Percentiles rank a stretch among this genome's conserved stretches.
Conservation (phyloP, 139 green algal species). For the Coccomyxa sp. region DNA sequence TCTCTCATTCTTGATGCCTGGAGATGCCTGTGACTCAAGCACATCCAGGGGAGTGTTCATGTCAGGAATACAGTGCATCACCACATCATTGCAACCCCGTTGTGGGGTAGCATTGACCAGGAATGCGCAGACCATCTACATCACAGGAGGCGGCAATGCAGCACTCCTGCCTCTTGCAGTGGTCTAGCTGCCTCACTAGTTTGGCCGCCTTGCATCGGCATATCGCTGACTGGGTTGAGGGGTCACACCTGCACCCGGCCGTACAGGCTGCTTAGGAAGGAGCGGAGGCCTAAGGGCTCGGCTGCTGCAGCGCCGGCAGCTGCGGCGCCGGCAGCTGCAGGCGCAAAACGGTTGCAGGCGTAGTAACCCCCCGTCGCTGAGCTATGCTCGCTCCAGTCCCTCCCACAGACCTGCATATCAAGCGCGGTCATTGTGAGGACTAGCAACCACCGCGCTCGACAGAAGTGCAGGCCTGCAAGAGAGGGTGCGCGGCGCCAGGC, state of each 20-base stretch:
- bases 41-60: neutral
- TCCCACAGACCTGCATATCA: slow-evolving; percentile 17
- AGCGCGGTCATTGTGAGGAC: neutral
- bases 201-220: neutral
- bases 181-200: neutral
- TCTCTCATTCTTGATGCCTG: neutral
- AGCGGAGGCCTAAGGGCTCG: neutral
- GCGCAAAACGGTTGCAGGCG: slow-evolving; percentile 13
- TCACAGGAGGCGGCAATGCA: neutral
- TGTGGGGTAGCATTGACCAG: neutral
- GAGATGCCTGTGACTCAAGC: neutral
- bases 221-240: neutral
- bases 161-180: neutral
- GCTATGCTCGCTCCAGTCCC: slow-evolving; percentile 17
- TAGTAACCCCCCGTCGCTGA: slow-evolving; percentile 21
- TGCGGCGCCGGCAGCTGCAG: neutral
- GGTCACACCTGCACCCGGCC: neutral
- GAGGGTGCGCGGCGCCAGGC: neutral
- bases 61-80: neutral
- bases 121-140: too few species aligned
- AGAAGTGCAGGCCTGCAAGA: neutral
- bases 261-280: neutral
- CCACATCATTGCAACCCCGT: neutral
- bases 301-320: neutral
- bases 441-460: neutral